phyloP scores from a whole-genome alignment of 2,329 filamentous ascomycete genomes.

The Hawksworthiomyces lignivorus region DNA sequence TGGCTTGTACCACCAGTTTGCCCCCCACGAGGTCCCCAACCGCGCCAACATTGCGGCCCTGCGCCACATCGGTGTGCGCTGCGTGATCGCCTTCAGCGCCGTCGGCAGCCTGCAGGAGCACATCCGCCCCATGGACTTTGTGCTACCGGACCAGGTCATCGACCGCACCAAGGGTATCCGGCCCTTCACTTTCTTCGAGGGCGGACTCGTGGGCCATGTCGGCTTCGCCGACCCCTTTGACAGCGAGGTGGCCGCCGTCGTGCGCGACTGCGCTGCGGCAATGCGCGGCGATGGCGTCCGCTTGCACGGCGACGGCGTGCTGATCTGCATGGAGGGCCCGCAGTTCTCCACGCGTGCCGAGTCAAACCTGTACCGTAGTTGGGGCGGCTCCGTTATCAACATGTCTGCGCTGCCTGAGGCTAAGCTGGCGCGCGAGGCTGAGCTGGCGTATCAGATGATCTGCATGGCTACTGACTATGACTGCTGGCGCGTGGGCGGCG shows the following conservation, averaged over 20 bases:
- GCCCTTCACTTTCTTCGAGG: constrained; percentile 93
- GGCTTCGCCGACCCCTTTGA: constrained; percentile 97
- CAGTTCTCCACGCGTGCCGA: constrained; percentile 96
- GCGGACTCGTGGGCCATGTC: constrained; percentile 85
- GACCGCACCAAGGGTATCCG: constrained; percentile 93
- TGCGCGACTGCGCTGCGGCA: constrained; percentile 65
- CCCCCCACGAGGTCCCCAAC: constrained; percentile 89
- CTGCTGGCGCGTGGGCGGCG: constrained; percentile 81
- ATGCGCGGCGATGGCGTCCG: constrained; percentile 78
- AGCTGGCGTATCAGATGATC: constrained; percentile 96
- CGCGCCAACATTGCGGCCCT: constrained; percentile 98
- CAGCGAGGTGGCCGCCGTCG: constrained; percentile 63
- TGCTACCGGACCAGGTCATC: constrained; percentile 92
- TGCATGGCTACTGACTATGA: constrained; percentile 99
- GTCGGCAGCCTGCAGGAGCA: constrained; percentile 88
- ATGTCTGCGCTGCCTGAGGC: constrained; percentile 95
- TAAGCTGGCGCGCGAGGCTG: constrained; percentile 91
- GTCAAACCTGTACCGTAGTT: constrained; percentile 87
- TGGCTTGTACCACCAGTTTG: constrained; percentile 78
- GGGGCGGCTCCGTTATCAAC: constrained; percentile 94
- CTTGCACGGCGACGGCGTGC: constrained; percentile 73
- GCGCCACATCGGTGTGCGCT: constrained; percentile 78
- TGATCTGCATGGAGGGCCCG: constrained; percentile 98
- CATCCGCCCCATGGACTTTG: constrained; percentile 93
- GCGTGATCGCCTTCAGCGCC: constrained; percentile 88